Evolutionary conservation across 345 rosid genomes (phyloP).

Genomic region (Salix exigua): DNA sequence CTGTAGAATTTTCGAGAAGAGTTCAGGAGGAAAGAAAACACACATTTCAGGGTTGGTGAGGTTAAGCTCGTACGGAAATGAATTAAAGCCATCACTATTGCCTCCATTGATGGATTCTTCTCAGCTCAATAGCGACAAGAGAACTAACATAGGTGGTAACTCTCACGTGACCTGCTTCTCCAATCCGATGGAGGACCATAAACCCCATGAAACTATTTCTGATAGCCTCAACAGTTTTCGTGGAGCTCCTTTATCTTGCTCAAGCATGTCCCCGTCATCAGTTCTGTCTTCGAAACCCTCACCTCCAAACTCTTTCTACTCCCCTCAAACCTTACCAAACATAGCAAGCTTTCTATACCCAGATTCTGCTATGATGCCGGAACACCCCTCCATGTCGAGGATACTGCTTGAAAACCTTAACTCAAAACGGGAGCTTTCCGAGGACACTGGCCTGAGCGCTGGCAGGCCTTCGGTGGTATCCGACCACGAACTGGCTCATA

Average conservation of each 20-base stretch:
- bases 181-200: slow-evolving; percentile 17
- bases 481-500: slow-evolving; percentile 30
- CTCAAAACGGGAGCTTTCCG: slow-evolving; percentile 10
- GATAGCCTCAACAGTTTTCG: slow-evolving; percentile 22
- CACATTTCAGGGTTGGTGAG: slow-evolving; percentile 18
- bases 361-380: slow-evolving; percentile 14
- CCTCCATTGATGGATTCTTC: slow-evolving; percentile 71
- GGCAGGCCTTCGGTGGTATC: slow-evolving; percentile 12
- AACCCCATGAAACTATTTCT: not conserved
- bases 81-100: slow-evolving; percentile 25
- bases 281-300: slow-evolving; percentile 18
- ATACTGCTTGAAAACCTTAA: slow-evolving; percentile 36
- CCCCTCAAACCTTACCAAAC: slow-evolving; percentile 6
- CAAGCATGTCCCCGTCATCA: slow-evolving; percentile 30
- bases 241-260: slow-evolving; percentile 31
- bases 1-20: slow-evolving; percentile 69
- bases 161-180: slow-evolving; percentile 43
- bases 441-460: slow-evolving; percentile 3
- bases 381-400: slow-evolving; percentile 37
- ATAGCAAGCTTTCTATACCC: slow-evolving; percentile 7
- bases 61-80: slow-evolving; percentile 27
- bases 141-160: slow-evolving; percentile 11
- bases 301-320: not conserved
- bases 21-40: slow-evolving; percentile 47
- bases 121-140: slow-evolving; percentile 19